These are phyloP conservation scores for Phytophthora lateralis DNA, from an alignment of 352 stramenopile species.

Conservation along the genomic window DNA sequence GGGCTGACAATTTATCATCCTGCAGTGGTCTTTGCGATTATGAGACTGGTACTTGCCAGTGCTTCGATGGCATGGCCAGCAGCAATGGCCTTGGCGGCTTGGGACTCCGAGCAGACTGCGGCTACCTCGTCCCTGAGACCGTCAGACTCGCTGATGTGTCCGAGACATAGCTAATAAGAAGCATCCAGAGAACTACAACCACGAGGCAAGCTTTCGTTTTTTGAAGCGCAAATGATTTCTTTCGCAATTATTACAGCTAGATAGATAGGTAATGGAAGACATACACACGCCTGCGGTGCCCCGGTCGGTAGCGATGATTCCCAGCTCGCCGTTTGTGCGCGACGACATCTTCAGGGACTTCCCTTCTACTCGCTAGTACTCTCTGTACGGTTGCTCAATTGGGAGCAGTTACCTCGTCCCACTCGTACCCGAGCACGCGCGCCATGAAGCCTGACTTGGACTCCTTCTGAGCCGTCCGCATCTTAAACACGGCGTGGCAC, in stretches of 20 bases:
- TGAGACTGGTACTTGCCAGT: slow-evolving; percentile 51
- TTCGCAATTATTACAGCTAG: slow-evolving; percentile 45
- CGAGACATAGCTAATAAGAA: slow-evolving; percentile 16
- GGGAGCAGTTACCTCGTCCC: slow-evolving; percentile 72
- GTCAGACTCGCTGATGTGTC: slow-evolving; percentile 43
- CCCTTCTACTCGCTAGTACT: slow-evolving; percentile 35
- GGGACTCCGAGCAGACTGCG: slow-evolving; percentile 69
- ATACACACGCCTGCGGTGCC: slow-evolving; percentile 30
- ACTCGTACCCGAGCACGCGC: slow-evolving; percentile 84
- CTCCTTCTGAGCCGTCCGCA: slow-evolving; percentile 80
- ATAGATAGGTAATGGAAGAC: slow-evolving; percentile 43
- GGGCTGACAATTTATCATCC: background rate
- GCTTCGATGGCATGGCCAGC: slow-evolving; percentile 75
- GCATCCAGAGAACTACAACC: background rate
- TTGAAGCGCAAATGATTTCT: slow-evolving; percentile 31
- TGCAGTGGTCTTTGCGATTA: slow-evolving; percentile 69
- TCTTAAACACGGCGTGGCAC: slow-evolving; percentile 88
- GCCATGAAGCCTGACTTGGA: slow-evolving; percentile 87
- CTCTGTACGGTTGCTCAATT: slow-evolving; percentile 39
- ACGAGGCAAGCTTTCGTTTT: background rate
- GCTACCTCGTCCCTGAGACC: slow-evolving; percentile 49
- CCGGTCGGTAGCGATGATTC: slow-evolving; percentile 1
- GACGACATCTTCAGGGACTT: slow-evolving; percentile 26
- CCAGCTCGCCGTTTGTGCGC: slow-evolving; percentile 11
- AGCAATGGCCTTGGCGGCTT: slow-evolving; percentile 57